Evolutionary conservation across 2,329 filamentous ascomycete genomes (phyloP), one percentile per base, ranked within the genome.

Genomic region (Canariomyces notabilis): DNA sequence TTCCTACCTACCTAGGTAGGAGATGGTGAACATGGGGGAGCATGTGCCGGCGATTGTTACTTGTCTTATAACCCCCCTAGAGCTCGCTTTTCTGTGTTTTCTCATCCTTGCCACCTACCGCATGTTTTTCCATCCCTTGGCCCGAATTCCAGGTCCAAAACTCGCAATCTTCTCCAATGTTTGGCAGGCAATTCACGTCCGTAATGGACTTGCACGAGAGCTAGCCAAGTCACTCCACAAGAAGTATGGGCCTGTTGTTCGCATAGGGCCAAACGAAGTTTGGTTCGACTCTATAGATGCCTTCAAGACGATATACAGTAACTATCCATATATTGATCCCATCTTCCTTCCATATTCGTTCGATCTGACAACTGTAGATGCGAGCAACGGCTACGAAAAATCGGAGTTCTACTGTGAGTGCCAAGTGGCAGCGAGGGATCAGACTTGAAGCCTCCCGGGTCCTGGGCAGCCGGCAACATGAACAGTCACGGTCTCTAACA

Each of bases 231-330:
- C 60, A 0, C 51, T 79, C n/a, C 75, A 78, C 44, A 48, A 54
- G 0, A 58, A 48, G 9, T 77, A 78, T 48, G 76, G 76, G 0
- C 67, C 72, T 0, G 61, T 68, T 2, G 76, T 80, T n/a, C 67
- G 76, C 0, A 68, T 79, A 6, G 72, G 72, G 0, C 76, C 76
- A 0, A 68, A 76, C 26, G 75, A 79, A 54, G 65, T 79, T 5
- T 78, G 75, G 70, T 71, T 77, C 21, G 61, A 72, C 47, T 73
- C 67, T 2, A 64, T 58, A 18, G 71, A 75, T 38, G 75, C 70
- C 0, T 75, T 72, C 48, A 67, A 67, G 44, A 54, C 61, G 1
- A 73, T 76, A 6, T 78, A 77, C 57, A 62, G 73, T 74, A 50
- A 15, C 18, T 4, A 14, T 5, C 5, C 11, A 37, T 18, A 2